Conservation (phyloP, 2,329 filamentous ascomycete genomes). For the Aureobasidium sp. region DNA sequence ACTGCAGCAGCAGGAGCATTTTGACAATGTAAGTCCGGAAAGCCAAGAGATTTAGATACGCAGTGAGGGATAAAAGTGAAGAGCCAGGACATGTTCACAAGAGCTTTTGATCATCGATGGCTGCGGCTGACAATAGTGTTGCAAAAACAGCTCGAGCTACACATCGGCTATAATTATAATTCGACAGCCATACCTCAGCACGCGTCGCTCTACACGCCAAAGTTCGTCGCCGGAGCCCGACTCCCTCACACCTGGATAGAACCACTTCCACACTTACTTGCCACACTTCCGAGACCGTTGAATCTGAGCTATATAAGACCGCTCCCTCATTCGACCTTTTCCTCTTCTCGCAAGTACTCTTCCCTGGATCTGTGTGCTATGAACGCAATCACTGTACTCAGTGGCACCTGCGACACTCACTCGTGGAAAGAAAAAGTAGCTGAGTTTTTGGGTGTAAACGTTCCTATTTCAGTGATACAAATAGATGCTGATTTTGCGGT, state of each 20-base stretch:
- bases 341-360: no score
- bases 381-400: neutral
- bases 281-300: neutral
- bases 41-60: no score
- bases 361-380: neutral
- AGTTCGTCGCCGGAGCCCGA: conserved; percentile 34
- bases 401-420: neutral
- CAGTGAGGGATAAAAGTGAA: no score
- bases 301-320: neutral
- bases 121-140: no score
- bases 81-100: no score
- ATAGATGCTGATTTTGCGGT: neutral
- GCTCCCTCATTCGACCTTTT: neutral
- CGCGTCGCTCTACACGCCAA: conserved; percentile 33
- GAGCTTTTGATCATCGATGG: no score
- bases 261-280: neutral
- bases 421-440: neutral
- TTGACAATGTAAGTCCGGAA: conserved; percentile 29
- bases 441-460: no score
- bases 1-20: conserved; percentile 36
- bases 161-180: conserved; percentile 41
- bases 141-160: conserved; percentile 29
- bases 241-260: conserved; percentile 38
- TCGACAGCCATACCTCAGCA: conserved; percentile 27
- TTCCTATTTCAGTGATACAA: no score